A percentile compares a stretch with the other conserved stretches of the same genome.
Evolutionary conservation across 2,329 filamentous ascomycete species (phyloP).

Genomic region (Zopfia rhizophila): DNA sequence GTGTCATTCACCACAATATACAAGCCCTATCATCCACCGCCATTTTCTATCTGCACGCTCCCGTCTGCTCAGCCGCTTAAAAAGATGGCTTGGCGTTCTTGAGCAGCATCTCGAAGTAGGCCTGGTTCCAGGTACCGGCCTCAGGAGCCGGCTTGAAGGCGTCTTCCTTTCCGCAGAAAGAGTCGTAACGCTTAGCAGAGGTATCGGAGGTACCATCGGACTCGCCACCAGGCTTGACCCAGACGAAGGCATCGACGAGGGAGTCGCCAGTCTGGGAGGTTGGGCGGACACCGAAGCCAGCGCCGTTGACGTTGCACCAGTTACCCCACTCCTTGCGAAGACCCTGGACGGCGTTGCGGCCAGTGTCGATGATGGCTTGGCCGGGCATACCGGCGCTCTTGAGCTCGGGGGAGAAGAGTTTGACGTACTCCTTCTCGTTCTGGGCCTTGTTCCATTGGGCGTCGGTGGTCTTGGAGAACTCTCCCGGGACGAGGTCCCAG

Average conservation of each 20-base stretch:
- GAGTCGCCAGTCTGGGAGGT: slow-evolving; percentile 67
- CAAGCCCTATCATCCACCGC: too few relatives aligned
- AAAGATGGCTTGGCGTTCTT: slow-evolving; percentile 52
- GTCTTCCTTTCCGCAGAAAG: slow-evolving; percentile 65
- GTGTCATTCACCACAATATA: too few relatives aligned
- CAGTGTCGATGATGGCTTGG: slow-evolving; percentile 66
- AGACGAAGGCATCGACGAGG: slow-evolving; percentile 73
- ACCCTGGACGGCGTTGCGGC: slow-evolving; percentile 65
- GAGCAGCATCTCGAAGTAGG: slow-evolving; percentile 51
- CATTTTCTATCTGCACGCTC: too few relatives aligned
- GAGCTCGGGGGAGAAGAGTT: slow-evolving; percentile 62
- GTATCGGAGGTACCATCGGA: slow-evolving; percentile 59
- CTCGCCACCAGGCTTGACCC: slow-evolving; percentile 75
- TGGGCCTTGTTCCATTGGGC: slow-evolving; percentile 54
- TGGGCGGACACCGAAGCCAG: slow-evolving; percentile 71
- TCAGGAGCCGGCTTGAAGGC: slow-evolving; percentile 73
- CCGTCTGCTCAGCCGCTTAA: slow-evolving; percentile 33
- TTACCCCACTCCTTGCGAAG: slow-evolving; percentile 68
- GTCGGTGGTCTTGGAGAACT: slow-evolving; percentile 47
- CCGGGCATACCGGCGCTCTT: slow-evolving; percentile 60
- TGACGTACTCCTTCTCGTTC: slow-evolving; percentile 66
- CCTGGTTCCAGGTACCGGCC: slow-evolving; percentile 74
- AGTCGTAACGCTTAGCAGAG: slow-evolving; percentile 63
- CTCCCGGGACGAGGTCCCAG: slow-evolving; percentile 56
- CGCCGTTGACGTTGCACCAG: slow-evolving; percentile 75